Base-by-base conservation (phyloP, 75 land plant genomes). In the Pinus taeda region DNA sequence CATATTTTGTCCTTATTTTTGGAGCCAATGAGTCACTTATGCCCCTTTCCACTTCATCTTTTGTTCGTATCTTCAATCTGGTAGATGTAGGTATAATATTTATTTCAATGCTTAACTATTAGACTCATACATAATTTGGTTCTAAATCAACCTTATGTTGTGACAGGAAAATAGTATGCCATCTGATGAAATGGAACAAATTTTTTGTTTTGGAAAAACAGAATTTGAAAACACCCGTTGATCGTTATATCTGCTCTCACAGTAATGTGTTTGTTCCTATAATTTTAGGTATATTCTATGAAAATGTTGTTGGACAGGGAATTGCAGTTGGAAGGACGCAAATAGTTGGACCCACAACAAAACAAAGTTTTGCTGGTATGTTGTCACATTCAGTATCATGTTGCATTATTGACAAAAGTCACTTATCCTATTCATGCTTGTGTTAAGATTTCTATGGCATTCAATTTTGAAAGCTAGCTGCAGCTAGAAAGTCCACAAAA, bases 141-240 rank as follows among this genome's bases (percentile, higher is more conserved):
- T 45, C 20, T 53, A 26, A 49, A 22, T 42, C 17, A 4, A 74
- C n/a, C 18, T 55, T 74, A 29, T 74, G 59, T 21, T 64, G 0
- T 79, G 79, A 74, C 85, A 91, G 93, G 92, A 89, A 77, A 77
- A 77, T 39, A 83, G 85, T 57, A 86, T 93, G 76, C 93, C 96
- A 9, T 82, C 84, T 12, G 88, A 93, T 24, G 84, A 86, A 65
- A 88, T 86, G 74, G 75, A 70, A 1, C 81, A 86, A 74, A 80
- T 84, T 77, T 80, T 93, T 9, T 64, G 74, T 42, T 74, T 85
- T 12, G 86, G 84, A 74, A 70, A 74, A 17, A 55, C 82, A 4
- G 87, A 88, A 75, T 80, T 79, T 18, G 90, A 87, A 75, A 77
- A 82, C 65, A 89, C 84, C 12, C 83, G n/a, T 93, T 60, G 96